phyloP scores from a whole-genome alignment of 345 rosid species.

The Angophora floribunda region DNA sequence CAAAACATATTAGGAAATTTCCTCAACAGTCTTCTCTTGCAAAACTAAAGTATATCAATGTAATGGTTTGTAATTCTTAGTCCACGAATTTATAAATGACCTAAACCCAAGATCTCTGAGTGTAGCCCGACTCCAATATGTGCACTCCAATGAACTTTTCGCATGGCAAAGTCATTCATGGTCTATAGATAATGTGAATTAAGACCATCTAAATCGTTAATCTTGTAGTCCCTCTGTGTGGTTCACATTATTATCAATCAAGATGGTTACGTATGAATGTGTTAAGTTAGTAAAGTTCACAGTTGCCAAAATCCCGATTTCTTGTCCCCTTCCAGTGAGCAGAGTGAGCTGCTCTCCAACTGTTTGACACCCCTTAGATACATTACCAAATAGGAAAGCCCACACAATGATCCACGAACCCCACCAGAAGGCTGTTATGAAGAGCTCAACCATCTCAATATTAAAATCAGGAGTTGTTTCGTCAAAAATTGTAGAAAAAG shows the following conservation, averaged over 20 bases:
- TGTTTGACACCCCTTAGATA: background rate
- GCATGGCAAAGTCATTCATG: too few species aligned
- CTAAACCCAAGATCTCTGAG: background rate
- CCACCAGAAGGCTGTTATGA: background rate
- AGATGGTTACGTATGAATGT: too few species aligned
- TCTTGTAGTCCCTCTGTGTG: background rate
- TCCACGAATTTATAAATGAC: background rate
- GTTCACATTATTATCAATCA: too few species aligned
- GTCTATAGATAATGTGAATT: too few species aligned
- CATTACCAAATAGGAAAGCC: background rate
- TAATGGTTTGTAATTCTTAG: background rate
- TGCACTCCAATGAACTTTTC: background rate
- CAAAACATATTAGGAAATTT: too few species aligned
- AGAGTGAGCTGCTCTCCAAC: background rate
- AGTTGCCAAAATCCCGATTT: background rate
- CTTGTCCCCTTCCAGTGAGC: background rate
- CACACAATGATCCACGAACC: background rate
- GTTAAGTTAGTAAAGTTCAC: background rate
- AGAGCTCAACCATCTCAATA: slow-evolving; percentile 26
- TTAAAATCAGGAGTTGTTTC: too few species aligned
- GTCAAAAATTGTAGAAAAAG: too few species aligned
- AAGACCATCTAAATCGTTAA: too few species aligned
- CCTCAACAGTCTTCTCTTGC: background rate
- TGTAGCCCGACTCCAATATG: background rate
- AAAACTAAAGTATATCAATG: too few species aligned